A percentile compares a stretch with the other conserved stretches of the same genome.
phyloP scores from a whole-genome alignment of 2,329 filamentous ascomycete species.

The Talaromyces verruculosus region DNA sequence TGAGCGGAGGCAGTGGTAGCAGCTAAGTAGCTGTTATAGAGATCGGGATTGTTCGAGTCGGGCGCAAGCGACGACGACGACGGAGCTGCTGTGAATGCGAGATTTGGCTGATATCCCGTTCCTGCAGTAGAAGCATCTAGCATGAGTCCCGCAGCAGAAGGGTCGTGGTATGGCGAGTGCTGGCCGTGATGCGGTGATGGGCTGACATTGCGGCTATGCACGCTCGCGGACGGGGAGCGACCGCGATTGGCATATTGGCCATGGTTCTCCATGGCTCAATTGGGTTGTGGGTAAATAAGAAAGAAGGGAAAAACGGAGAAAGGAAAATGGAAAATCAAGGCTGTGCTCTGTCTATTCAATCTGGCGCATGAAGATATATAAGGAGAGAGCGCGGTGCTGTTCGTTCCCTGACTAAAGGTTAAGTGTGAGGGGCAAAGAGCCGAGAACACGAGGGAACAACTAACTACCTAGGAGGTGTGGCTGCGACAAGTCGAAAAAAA shows the following conservation, averaged over 20 bases:
- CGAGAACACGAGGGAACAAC: slow-evolving; percentile 9
- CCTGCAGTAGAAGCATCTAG: slow-evolving; percentile 37
- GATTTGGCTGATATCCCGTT: slow-evolving; percentile 33
- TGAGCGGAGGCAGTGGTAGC: slow-evolving; percentile 30
- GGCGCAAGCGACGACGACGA: slow-evolving; percentile 25
- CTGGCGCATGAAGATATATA: slow-evolving; percentile 6
- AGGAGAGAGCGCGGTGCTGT: neutral
- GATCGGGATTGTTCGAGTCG: slow-evolving; percentile 32
- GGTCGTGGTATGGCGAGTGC: slow-evolving; percentile 40
- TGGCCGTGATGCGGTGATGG: slow-evolving; percentile 38
- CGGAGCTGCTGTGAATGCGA: slow-evolving; percentile 32
- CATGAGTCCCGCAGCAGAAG: slow-evolving; percentile 31
- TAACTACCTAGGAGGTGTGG: neutral
- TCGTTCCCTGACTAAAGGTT: neutral
- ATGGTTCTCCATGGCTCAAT: slow-evolving; percentile 20
- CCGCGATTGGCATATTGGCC: slow-evolving; percentile 29
- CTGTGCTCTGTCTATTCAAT: slow-evolving; percentile 10
- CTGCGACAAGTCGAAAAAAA: neutral
- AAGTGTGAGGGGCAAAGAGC: slow-evolving; percentile 15
- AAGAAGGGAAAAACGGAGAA: neutral
- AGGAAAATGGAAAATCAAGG: slow-evolving; percentile 1
- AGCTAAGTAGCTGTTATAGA: slow-evolving; percentile 37
- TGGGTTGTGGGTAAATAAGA: neutral
- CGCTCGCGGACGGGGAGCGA: slow-evolving; percentile 38
- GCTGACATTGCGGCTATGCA: slow-evolving; percentile 45